phyloP scores from a whole-genome alignment of 2,329 filamentous ascomycete species.

The Talaromyces funiculosus region DNA sequence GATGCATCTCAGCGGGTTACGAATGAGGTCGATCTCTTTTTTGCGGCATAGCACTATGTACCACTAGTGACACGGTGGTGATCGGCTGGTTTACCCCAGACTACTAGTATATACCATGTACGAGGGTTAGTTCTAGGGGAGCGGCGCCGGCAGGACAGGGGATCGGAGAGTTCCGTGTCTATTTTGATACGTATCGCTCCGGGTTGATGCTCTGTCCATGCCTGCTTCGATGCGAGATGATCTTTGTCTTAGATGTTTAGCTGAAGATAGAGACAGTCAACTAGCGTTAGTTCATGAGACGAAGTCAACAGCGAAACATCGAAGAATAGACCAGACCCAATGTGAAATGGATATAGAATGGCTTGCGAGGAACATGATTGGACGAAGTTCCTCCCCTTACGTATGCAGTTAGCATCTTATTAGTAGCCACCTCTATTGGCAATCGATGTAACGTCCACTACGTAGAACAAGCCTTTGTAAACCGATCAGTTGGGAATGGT shows the following conservation, averaged over 20 bases:
- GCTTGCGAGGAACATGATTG: background rate
- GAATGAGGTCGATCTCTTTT: background rate
- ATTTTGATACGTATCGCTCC: background rate
- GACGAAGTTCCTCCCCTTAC: background rate
- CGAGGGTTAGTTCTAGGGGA: background rate
- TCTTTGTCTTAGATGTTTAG: background rate
- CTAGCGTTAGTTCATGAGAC: background rate
- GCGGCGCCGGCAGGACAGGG: background rate
- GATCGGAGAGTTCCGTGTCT: background rate
- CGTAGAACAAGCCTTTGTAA: background rate
- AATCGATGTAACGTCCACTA: background rate
- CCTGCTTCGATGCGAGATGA: background rate
- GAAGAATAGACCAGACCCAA: background rate
- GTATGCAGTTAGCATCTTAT: background rate
- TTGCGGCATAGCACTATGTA: too few species aligned
- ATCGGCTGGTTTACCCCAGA: background rate
- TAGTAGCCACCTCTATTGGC: background rate
- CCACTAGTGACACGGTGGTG: background rate
- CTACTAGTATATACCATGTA: background rate
- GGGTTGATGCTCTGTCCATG: background rate
- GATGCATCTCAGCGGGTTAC: background rate
- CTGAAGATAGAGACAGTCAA: background rate
- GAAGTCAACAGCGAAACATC: background rate
- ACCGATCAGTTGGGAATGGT: conserved; percentile 1
- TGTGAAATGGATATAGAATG: background rate